These are phyloP conservation scores for Eimeria sp. DNA, from an alignment of 169 alveolate species.

Conservation along the genomic window DNA sequence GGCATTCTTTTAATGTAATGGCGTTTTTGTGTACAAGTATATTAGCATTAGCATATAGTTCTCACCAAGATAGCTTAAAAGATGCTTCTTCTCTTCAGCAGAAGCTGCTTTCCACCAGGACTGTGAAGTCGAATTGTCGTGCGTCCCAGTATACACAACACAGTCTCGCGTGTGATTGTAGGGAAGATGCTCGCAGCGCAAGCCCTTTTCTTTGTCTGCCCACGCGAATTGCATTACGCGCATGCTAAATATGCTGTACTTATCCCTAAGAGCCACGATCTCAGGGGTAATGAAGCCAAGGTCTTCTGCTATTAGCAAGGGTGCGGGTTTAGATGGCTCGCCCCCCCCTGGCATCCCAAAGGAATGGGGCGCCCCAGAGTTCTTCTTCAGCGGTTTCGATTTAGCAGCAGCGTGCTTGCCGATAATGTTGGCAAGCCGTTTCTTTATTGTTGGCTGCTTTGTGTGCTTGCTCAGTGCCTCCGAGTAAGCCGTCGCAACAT, in stretches of 20 bases:
- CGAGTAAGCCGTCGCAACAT: slow-evolving; percentile 70
- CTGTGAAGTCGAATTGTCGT: slow-evolving; percentile 77
- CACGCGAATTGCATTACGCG: slow-evolving; percentile 83
- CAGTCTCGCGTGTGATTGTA: slow-evolving; percentile 79
- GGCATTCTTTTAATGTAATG: background rate
- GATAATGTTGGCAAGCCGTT: slow-evolving; percentile 2
- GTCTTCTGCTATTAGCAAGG: slow-evolving; percentile 78
- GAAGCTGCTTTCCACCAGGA: slow-evolving; percentile 80
- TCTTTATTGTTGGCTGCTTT: slow-evolving; percentile 32
- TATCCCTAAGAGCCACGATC: slow-evolving; percentile 77
- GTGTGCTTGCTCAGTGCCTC: slow-evolving; percentile 31
- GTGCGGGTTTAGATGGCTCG: slow-evolving; percentile 57
- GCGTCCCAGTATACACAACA: slow-evolving; percentile 81
- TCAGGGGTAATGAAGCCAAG: slow-evolving; percentile 80
- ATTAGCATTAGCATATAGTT: background rate
- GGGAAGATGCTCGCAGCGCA: slow-evolving; percentile 82
- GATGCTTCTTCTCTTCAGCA: slow-evolving; percentile 68
- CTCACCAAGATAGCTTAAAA: slow-evolving; percentile 68
- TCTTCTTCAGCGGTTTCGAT: background rate
- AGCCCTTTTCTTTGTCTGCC: slow-evolving; percentile 80
- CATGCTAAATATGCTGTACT: slow-evolving; percentile 81
- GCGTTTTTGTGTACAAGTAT: background rate
- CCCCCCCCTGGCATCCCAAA: slow-evolving; percentile 25
- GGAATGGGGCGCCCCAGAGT: slow-evolving; percentile 40
- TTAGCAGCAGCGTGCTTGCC: background rate